A percentile compares a stretch with the other conserved stretches of the same genome.
Conservation (phyloP, 352 stramenopile genomes). For the Phytophthora multivora region DNA sequence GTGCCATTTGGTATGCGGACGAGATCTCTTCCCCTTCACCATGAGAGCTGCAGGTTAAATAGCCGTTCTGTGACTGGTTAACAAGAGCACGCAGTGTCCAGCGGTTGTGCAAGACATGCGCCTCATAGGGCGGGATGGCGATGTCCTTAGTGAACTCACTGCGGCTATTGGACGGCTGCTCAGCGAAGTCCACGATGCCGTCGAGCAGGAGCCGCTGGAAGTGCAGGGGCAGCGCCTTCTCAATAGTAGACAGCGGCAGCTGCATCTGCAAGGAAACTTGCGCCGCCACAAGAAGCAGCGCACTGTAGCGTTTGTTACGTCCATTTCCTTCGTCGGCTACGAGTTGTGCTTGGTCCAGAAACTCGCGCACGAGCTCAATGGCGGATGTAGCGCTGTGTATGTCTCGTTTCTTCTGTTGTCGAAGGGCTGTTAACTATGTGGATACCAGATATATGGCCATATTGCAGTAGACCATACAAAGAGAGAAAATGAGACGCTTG, state of each 20-base stretch:
- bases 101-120: slow-evolving; percentile 69
- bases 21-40: slow-evolving; percentile 70
- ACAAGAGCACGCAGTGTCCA: slow-evolving; percentile 80
- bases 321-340: slow-evolving; percentile 77
- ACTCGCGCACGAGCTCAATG: slow-evolving; percentile 82
- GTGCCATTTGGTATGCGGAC: slow-evolving; percentile 66
- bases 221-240: slow-evolving; percentile 66
- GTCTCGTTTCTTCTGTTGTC: slow-evolving; percentile 47
- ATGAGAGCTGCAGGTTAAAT: slow-evolving; percentile 68
- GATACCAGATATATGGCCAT: slow-evolving; percentile 2
- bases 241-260: slow-evolving; percentile 57
- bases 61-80: slow-evolving; percentile 71
- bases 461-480: slow-evolving; percentile 8
- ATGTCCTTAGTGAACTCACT: slow-evolving; percentile 42
- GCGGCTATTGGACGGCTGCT: slow-evolving; percentile 39
- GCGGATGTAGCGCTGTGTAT: slow-evolving; percentile 66
- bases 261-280: slow-evolving; percentile 82
- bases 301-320: slow-evolving; percentile 77
- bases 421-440: slow-evolving; percentile 54
- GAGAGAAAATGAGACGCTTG: neutral
- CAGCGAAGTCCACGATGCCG: slow-evolving; percentile 77
- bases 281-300: slow-evolving; percentile 70
- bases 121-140: slow-evolving; percentile 49
- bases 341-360: slow-evolving; percentile 84
- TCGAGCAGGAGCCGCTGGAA: slow-evolving; percentile 85